Base-by-base conservation (phyloP, 2,329 filamentous ascomycete species). In the Xenoacremonium recifei region DNA sequence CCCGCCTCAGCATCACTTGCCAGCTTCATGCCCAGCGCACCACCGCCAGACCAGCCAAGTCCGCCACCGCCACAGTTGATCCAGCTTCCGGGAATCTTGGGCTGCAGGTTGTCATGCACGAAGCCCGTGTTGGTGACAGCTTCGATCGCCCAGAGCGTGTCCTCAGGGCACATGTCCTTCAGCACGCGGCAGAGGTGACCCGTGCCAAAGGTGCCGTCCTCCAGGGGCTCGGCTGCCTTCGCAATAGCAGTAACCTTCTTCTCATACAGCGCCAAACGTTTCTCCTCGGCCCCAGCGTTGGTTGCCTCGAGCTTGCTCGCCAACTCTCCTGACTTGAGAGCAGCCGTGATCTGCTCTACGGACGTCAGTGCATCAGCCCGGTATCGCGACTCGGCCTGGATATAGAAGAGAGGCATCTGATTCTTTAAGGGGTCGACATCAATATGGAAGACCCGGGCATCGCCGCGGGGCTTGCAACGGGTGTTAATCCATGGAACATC, bases 401-500 rank as follows among this genome's bases (percentile, higher is more conserved):
- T 76, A 53, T 89, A 90, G 57, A 84, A 85, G 15, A 89, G 70
- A 0, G 84, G 84, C 73, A 89, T 89, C 61, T 84, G 76, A 61
- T 85, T 80, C 67, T 85, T 85, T 18, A 85, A 65, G 1, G 82
- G 80, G 50, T 85, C 82, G 35, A 82, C 71, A 51, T 85, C 82
- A 32, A 85, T 72, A 54, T 85, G 82, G 64, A 79, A 84, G 41
- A 85, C 67, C 47, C 70, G 72, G 16, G 76, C 75, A 13, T 73
- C 70, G 3, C 68, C 62, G 2, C 63, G 63, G 0, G 82, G 82
- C 49, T 71, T 72, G 63, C 78, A 82, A 13, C 82, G 80, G 0
- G 89, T 93, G n/a, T 85, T 83, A 41, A 96, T 90, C 89, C 90
- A 96, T 0, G 91, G 91, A 0, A 96, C 89, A 59, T 96, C 91